Evolutionary conservation across 2,329 filamentous ascomycete species (phyloP).

Genomic region (Lecanosticta acicola): DNA sequence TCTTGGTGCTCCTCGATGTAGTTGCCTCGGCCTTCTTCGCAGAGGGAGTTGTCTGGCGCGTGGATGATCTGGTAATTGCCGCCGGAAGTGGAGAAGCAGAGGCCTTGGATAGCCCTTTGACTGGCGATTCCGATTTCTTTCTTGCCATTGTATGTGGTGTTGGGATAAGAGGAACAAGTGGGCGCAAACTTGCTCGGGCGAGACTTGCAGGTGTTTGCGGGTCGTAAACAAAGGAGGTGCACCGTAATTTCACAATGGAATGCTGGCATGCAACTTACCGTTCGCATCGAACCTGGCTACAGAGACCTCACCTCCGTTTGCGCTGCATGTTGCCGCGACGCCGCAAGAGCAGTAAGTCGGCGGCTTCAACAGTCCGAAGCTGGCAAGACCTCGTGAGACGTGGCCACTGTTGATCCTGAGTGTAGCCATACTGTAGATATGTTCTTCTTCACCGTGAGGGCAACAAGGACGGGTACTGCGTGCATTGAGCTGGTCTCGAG

Average conservation of each 20-base stretch:
- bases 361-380: too few species aligned
- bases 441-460: too few species aligned
- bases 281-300: conserved; percentile 3
- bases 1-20: conserved; percentile 3
- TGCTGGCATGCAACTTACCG: conserved; percentile 12
- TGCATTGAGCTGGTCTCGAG: too few species aligned
- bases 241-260: conserved; percentile 16
- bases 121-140: conserved; percentile 6
- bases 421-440: too few species aligned
- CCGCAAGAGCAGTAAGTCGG: too few species aligned
- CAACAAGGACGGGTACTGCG: too few species aligned
- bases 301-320: neutral
- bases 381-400: too few species aligned
- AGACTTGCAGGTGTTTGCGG: neutral
- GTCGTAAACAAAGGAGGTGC: conserved; percentile 15
- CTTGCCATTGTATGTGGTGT: conserved; percentile 4
- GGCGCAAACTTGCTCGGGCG: neutral
- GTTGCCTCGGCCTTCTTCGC: conserved; percentile 4
- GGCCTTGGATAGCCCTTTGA: conserved; percentile 2
- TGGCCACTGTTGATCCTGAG: too few species aligned
- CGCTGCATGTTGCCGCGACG: neutral
- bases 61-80: conserved; percentile 2
- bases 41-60: conserved; percentile 6
- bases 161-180: neutral
- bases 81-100: neutral